A percentile compares a stretch with the other conserved stretches of the same genome.
Evolutionary conservation across 2,329 filamentous ascomycete genomes (phyloP).

Genomic region (Xylaria sp.): DNA sequence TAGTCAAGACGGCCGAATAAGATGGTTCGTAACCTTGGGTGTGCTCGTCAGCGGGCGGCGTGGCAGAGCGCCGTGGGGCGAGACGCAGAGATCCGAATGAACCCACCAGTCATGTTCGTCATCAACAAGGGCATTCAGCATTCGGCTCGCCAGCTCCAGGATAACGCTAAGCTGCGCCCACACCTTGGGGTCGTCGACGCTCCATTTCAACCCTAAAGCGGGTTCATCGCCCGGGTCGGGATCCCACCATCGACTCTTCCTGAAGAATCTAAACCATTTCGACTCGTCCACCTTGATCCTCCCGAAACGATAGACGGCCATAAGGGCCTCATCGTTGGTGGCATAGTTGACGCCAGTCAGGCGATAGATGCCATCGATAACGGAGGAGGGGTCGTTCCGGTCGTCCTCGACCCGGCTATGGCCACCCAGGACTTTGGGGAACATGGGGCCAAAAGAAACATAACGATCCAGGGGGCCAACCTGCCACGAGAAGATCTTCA

Average conservation of each 20-base stretch:
- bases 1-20: slow-evolving; percentile 17
- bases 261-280: slow-evolving; percentile 4
- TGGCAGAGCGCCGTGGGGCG: background rate
- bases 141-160: slow-evolving; percentile 11
- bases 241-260: slow-evolving; percentile 5
- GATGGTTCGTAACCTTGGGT: slow-evolving; percentile 5
- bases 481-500: slow-evolving; percentile 2
- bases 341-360: background rate
- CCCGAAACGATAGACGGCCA: background rate
- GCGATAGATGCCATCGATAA: background rate
- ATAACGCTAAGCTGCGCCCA: background rate
- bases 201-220: background rate
- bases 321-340: background rate
- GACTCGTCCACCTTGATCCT: slow-evolving; percentile 13
- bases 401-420: background rate
- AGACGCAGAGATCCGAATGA: background rate
- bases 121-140: slow-evolving; percentile 4
- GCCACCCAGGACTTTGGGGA: slow-evolving; percentile 6
- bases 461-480: background rate
- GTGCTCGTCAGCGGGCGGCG: background rate
- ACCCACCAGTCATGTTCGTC: slow-evolving; percentile 16
- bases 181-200: slow-evolving; percentile 15
- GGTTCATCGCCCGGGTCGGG: background rate
- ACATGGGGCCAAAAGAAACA: background rate
- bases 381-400: background rate